Evolutionary conservation across 805 yeast genomes (phyloP), one percentile per base, ranked within the genome.

Genomic region (Saturnispora kantuleensis): DNA sequence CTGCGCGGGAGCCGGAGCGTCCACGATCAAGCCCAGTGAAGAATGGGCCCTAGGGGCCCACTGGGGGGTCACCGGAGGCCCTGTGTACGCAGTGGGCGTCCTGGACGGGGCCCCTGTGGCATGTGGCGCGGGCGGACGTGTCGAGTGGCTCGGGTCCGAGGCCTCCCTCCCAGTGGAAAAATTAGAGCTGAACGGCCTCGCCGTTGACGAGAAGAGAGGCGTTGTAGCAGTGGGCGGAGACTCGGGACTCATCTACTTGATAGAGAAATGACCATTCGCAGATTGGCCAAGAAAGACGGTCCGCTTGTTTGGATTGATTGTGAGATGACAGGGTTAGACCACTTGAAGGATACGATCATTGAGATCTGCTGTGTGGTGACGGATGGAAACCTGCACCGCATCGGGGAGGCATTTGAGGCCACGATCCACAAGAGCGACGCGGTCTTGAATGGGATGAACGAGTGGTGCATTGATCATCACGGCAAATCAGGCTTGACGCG

Each of bases 281-380:
- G 26, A 21, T 21, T 21, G 26, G 26, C 26, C 26, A 21, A 21
- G 26, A 21, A 21, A 7, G 26, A 35, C 12, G n/a, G 16, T 4
- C 68, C 68, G 1, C 69, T 90, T 15, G 94, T 93, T 4, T 93
- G 98, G 98, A 73, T 93, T 13, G 98, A 93, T 65, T 93, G 97
- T 64, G 98, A 93, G 61, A 93, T 93, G 98, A 93, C 99, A 0
- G 99, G 99, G 0, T 66, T 93, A 34, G 83, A 90, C 54, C 78
- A 80, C n/a, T 62, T 65, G 39, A 69, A 71, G n/a, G 97, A 93
- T 59, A 77, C 74, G 47, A 89, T 93, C 53, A 84, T 93, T 48
- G 98, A 93, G 63, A 80, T 93, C 26, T 86, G 96, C 59, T 88
- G 96, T 59, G 67, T 90, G 34, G 70, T 93, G 38, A 93, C 99